Base-by-base conservation (phyloP, 164 flowering plant species). In the Chimonanthus salicifolius region DNA sequence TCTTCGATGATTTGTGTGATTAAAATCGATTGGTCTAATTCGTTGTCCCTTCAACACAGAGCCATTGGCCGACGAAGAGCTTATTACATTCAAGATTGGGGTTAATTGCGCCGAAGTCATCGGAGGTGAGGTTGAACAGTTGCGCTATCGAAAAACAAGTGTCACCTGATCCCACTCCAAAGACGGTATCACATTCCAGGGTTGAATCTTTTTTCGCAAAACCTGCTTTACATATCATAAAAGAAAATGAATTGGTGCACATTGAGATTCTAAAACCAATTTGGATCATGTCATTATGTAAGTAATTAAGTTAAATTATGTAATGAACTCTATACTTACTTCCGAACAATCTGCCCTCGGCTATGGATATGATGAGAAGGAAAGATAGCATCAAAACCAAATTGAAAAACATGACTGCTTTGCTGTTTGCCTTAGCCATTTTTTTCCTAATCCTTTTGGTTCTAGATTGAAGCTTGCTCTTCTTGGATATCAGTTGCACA, bases 11-110 rank as follows among this genome's bases (percentile, higher is more conserved):
- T 20, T 20, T 20, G 21, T 15, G 33, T 6, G 58, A 10, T 51
- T 9, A 51, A 15, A 51, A 15, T 3, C 2, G 33, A 33, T 62
- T n/a, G 3, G 8, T 15, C n/a, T 11, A 72, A 49, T 72, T 72
- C 64, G 13, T 68, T 62, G 64, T 46, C 46, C 73, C 78, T 3
- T 63, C 63, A 69, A 77, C 71, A 16, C 82, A 77, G 2, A 77
- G 63, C 80, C 82, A 80, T 69, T 80, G 75, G 54, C 78, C 78
- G 16, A 80, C 69, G 15, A 80, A 80, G 64, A 77, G 66, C 10
- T 43, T 49, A 45, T 64, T 47, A 20, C 79, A 80, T 45, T 68
- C 49, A 2, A 80, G 66, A 69, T 80, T 77, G 4, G n/a, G 80
- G 62, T 80, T 80, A 16, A 77, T 69, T 16, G 49, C 2, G 20